A percentile compares a stretch with the other conserved stretches of the same genome.
phyloP scores from a whole-genome alignment of 1,139 yeast species.

The Suhomyces taliae region DNA sequence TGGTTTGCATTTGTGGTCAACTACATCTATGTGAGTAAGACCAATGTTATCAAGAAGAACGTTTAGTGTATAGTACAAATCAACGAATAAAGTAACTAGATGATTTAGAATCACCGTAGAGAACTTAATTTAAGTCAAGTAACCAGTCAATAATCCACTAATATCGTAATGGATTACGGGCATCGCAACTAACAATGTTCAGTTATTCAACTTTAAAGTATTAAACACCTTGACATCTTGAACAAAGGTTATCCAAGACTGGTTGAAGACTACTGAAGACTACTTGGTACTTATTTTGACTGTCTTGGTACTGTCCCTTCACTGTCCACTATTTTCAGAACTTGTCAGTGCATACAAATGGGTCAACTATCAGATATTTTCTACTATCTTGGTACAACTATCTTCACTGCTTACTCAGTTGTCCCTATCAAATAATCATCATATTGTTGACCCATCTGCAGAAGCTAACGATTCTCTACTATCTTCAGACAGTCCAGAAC shows the following conservation, averaged over 20 bases:
- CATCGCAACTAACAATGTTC: no score
- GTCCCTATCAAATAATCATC: slow-evolving; percentile 40
- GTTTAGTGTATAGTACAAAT: slow-evolving; percentile 14
- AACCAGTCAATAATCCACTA: no score
- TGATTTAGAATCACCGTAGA: no score
- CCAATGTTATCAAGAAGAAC: slow-evolving; percentile 33
- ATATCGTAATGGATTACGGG: no score
- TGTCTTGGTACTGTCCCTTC: background rate
- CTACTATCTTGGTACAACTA: slow-evolving; percentile 26
- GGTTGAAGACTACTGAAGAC: no score
- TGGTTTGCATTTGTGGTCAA: slow-evolving; percentile 76
- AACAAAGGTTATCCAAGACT: no score
- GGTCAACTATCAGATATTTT: slow-evolving; percentile 14
- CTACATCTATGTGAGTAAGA: slow-evolving; percentile 53
- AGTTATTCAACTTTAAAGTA: no score
- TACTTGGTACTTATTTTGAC: no score
- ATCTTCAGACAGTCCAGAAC: slow-evolving; percentile 8
- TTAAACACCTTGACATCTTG: no score
- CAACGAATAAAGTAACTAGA: background rate
- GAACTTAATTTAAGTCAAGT: no score
- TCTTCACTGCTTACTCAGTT: slow-evolving; percentile 35
- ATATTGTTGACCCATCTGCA: slow-evolving; percentile 6
- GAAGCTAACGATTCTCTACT: slow-evolving; percentile 3
- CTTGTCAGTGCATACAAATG: background rate
- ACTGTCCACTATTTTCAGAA: background rate